Base-by-base conservation (phyloP, 352 stramenopile species). In the Phytophthora palmivora region DNA sequence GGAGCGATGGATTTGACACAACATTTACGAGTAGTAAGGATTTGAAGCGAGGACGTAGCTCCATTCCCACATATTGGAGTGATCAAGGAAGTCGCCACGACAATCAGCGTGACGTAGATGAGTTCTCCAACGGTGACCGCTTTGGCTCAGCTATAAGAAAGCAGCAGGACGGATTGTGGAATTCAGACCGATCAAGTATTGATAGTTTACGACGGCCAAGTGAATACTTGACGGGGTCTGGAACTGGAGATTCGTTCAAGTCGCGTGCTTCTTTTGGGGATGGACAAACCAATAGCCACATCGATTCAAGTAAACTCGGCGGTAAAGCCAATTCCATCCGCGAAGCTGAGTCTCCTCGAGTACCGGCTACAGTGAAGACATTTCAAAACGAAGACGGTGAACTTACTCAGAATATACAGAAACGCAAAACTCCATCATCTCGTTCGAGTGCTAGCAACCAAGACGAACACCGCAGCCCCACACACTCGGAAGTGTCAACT, bases 291-390 rank as follows among this genome's bases (percentile, higher is more conserved):
- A 18, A 43, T 9, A 54, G 28, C 4, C 4, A 34, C 36, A 32
- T 3, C 4, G 38, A 38, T 0, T 42, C 30, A 4, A 37, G 30
- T 2, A 8, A 19, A 10, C 45, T 16, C 0, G 18, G 14, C 10
- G 26, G 10, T 10, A 68, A 72, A 38, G 37, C 38, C 9, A 45
- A 72, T 33, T 72, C 50, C 2, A 54, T 63, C 12, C 63, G 58
- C 18, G 33, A 41, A 16, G 45, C 63, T 0, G 58, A 72, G 34
- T 45, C 50, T 11, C 38, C 58, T 4, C 14, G n/a, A 28, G 0
- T 15, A n/a, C 7, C 16, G 22, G 3, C 41, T 28, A 37, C 19
- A 2, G 11, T 32, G 6, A 51, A 24, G 26, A 1, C 7, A 38
- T 45, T 30, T 24, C 32, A n/a, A 15, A 19, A 48, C 15, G n/a